phyloP scores from a whole-genome alignment of 2,329 filamentous ascomycete genomes.

The Davidsoniella virescens region DNA sequence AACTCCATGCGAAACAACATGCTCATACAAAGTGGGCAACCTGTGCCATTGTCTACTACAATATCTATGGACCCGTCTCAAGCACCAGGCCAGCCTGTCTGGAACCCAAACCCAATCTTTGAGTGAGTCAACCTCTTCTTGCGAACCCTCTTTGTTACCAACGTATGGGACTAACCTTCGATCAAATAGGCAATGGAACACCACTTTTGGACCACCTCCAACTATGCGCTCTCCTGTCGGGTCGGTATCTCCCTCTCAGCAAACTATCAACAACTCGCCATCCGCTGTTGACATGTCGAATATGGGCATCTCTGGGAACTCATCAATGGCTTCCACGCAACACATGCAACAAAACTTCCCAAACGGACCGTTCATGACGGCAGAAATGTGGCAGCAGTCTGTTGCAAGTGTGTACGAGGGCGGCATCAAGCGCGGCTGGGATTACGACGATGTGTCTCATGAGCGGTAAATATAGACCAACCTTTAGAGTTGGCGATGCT shows the following conservation, averaged over 20 bases:
- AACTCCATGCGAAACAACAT: conserved; percentile 17
- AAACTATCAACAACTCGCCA: conserved; percentile 16
- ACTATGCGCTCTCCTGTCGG: conserved; percentile 7
- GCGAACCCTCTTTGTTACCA: background rate
- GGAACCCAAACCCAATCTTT: conserved; percentile 81
- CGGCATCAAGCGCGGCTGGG: conserved; percentile 46
- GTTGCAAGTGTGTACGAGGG: conserved; percentile 54
- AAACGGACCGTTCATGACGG: conserved; percentile 45
- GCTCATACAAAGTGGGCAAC: conserved; percentile 26
- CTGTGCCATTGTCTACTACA: conserved; percentile 35
- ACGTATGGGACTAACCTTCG: background rate
- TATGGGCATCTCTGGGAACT: conserved; percentile 1
- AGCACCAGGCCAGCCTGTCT: conserved; percentile 26
- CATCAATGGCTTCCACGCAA: conserved; percentile 19
- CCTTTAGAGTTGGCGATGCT: background rate
- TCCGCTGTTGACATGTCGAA: conserved; percentile 5
- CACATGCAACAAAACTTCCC: conserved; percentile 31
- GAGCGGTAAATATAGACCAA: conserved; percentile 13
- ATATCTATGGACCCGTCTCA: conserved; percentile 28
- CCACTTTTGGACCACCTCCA: conserved; percentile 52
- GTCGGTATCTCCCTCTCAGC: conserved; percentile 29
- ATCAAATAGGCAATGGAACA: conserved; percentile 68
- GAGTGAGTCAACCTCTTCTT: conserved; percentile 48
- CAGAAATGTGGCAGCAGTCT: conserved; percentile 58
- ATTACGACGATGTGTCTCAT: conserved; percentile 28